Evolutionary conservation across 2,329 filamentous ascomycete species (phyloP).

Genomic region (Tympanopsis confertula): DNA sequence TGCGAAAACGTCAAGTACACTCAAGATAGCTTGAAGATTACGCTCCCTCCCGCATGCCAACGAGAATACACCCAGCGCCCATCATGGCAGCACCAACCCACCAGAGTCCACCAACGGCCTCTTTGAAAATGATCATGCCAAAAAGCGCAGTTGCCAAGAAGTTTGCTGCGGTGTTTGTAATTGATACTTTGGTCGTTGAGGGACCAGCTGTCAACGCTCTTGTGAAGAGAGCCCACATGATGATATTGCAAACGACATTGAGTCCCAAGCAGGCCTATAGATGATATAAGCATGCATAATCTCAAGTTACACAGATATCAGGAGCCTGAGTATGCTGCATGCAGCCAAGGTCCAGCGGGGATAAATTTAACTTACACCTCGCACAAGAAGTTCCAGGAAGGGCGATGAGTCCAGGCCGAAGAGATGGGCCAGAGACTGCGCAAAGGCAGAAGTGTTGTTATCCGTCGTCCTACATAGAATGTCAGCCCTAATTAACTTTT

Average conservation of each 20-base stretch:
- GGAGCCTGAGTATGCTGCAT: no score
- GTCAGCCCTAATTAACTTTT: neutral
- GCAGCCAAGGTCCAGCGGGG: no score
- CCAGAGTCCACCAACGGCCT: constrained; percentile 43
- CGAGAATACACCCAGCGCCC: constrained; percentile 49
- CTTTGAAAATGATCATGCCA: constrained; percentile 43
- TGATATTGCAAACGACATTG: constrained; percentile 48
- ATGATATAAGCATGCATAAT: constrained; percentile 9
- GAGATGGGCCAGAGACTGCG: constrained; percentile 25
- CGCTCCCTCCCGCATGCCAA: constrained; percentile 45
- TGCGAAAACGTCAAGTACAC: neutral
- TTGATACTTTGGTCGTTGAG: constrained; percentile 49
- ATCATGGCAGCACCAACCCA: constrained; percentile 48
- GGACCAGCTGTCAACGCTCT: constrained; percentile 45
- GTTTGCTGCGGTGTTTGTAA: constrained; percentile 53
- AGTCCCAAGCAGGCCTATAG: constrained; percentile 43
- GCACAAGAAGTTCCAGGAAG: constrained; percentile 34
- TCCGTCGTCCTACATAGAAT: constrained; percentile 41
- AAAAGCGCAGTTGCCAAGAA: constrained; percentile 50
- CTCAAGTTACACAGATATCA: no score
- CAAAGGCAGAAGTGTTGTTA: constrained; percentile 40
- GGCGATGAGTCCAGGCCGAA: constrained; percentile 21
- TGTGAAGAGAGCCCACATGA: constrained; percentile 57
- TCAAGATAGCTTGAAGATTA: no score
- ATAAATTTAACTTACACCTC: no score